These are phyloP conservation scores for Ophiostoma angusticollis DNA, from an alignment of 2,329 filamentous ascomycete species.

Conservation along the genomic window DNA sequence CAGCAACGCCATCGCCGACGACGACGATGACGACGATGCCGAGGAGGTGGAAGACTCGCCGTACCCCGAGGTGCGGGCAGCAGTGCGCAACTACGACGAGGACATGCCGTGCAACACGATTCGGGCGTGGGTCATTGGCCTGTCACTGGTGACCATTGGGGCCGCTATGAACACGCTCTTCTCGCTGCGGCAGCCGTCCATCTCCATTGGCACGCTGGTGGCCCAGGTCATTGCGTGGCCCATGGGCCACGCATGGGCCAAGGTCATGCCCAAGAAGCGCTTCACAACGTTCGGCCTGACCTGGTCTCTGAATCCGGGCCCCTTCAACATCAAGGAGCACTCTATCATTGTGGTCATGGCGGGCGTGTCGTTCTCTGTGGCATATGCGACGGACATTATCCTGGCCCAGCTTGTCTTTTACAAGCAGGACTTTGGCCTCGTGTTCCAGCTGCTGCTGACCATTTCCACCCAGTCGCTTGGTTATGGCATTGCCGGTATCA, in stretches of 20 bases:
- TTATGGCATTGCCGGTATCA: constrained; percentile 56
- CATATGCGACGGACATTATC: constrained; percentile 64
- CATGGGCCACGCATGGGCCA: constrained; percentile 48
- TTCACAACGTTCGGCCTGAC: constrained; percentile 39
- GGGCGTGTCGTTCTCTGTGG: constrained; percentile 54
- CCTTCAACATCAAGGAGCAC: constrained; percentile 61
- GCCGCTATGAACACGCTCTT: constrained; percentile 52
- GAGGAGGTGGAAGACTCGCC: constrained; percentile 44
- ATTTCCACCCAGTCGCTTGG: constrained; percentile 58
- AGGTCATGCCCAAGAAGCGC: constrained; percentile 35
- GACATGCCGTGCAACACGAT: constrained; percentile 54
- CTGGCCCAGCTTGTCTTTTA: constrained; percentile 61
- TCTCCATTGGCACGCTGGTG: constrained; percentile 46
- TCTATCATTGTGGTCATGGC: constrained; percentile 58
- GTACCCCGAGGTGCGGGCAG: constrained; percentile 48
- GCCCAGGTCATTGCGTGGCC: constrained; percentile 54
- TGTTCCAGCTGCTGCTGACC: constrained; percentile 53
- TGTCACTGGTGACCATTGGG: constrained; percentile 41
- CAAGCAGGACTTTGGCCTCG: constrained; percentile 52
- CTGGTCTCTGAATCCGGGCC: constrained; percentile 52
- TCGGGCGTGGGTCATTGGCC: constrained; percentile 50
- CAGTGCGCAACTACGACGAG: constrained; percentile 51
- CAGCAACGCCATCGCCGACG: neutral
- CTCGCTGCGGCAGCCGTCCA: constrained; percentile 48
- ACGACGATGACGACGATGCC: constrained; percentile 23